Base-by-base conservation (phyloP, 768 basidiomycete species). In the Boletus patriciae region DNA sequence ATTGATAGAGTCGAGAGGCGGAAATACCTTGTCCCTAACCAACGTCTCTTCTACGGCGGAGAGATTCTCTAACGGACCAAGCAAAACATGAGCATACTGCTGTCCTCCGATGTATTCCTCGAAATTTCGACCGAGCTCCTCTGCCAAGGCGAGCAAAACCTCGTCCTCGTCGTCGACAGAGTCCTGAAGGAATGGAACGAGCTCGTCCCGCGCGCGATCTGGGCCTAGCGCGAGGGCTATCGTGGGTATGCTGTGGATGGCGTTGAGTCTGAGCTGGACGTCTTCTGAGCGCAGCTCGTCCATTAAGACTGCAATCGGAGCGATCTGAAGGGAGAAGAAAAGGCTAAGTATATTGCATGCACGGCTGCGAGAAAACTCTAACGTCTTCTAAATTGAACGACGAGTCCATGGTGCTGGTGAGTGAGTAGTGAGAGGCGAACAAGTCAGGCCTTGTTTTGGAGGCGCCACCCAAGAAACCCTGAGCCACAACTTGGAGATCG, bases 131-230 rank as follows among this genome's bases (percentile, higher is more conserved):
- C 97, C 97, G 21, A 99, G 77, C 70, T 98, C 97, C 64, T 98
- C 96, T 19, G 96, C 94, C 49, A 99, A 79, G 6, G 95, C 96
- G 44, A 99, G 81, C 41, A 99, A 79, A 31, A 99, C 95, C 68
- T 99, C 97, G 73, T 99, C 97, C 75, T 99, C 97, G 68, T 99
- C 97, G 73, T 99, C 97, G 62, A 99, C 87, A n/a, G 94, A 95
- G 68, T 99, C 96, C 76, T 94, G 93, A 52, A 99, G 84, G 78
- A 99, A 99, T 2, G 94, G 92, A 60, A 99, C 84, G 64, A 99
- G 84, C 71, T 99, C 97, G 53, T 94, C 90, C 60, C 96, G 85
- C 25, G 95, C 92, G 64, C 97, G 91, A 79, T 95, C 90, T 42
- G 94, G 86, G 7, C 97, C 96, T 50, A 99, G 82, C 18, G 97